Conservation (phyloP, 371 early-diverging fungal genomes). For the Choanephora cucurbitarum region DNA sequence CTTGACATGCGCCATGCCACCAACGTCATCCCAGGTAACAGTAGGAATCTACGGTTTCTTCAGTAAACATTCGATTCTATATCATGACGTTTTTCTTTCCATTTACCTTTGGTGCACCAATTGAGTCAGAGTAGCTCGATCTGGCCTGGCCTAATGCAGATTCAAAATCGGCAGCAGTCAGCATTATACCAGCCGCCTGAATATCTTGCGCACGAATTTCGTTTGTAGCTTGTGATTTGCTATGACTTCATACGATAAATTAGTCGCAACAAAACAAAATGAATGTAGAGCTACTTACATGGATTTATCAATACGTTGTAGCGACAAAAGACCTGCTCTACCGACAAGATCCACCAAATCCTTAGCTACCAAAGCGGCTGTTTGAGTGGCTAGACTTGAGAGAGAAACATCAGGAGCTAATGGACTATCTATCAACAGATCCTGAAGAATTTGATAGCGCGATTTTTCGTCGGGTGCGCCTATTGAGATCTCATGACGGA, state of each 20-base stretch:
- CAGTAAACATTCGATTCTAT: background rate
- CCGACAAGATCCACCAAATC: conserved; percentile 81
- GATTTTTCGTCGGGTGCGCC: conserved; percentile 76
- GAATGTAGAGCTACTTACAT: conserved; percentile 41
- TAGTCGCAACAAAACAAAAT: too few species aligned
- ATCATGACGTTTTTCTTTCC: too few species aligned
- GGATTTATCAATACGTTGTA: conserved; percentile 63
- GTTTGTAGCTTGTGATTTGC: conserved; percentile 11
- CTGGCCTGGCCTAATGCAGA: conserved; percentile 80
- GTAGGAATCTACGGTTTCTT: conserved; percentile 71
- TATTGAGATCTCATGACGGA: conserved; percentile 74
- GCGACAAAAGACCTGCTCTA: conserved; percentile 69
- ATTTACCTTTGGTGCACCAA: conserved; percentile 90
- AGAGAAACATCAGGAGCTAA: conserved; percentile 80
- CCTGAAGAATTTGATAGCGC: conserved; percentile 63
- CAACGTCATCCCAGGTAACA: conserved; percentile 99
- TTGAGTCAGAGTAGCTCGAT: conserved; percentile 84
- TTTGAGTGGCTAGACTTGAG: conserved; percentile 79
- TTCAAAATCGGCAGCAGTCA: conserved; percentile 80
- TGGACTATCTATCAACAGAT: conserved; percentile 52
- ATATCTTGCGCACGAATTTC: conserved; percentile 52
- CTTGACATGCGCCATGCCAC: conserved; percentile 97
- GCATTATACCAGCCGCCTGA: conserved; percentile 66
- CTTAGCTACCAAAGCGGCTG: conserved; percentile 87
- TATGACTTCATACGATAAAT: conserved; percentile 4